Conservation (phyloP, 2,329 filamentous ascomycete genomes). For the Amauroascus niger region DNA sequence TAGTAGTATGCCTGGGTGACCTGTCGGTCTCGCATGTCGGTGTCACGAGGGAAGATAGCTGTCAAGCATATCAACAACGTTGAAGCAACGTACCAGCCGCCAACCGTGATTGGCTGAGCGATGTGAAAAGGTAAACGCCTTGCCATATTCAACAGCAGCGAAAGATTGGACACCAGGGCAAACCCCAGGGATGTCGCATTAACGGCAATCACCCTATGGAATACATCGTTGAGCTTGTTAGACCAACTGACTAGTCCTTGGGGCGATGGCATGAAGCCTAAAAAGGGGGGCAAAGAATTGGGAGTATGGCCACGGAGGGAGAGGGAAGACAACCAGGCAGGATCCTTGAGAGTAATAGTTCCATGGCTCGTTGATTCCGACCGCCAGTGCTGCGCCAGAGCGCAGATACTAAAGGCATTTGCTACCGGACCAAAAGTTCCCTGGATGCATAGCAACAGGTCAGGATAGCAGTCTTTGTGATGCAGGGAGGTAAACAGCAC, state of each 20-base stretch:
- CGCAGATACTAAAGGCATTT: slow-evolving; percentile 47
- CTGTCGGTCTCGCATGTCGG: slow-evolving; percentile 36
- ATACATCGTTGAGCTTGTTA: not conserved
- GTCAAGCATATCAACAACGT: slow-evolving; percentile 47
- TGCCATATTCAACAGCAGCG: slow-evolving; percentile 52
- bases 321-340: slow-evolving; percentile 38
- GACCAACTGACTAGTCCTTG: not conserved
- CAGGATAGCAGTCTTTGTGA: too few relatives aligned
- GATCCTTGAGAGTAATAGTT: slow-evolving; percentile 42
- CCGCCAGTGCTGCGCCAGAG: slow-evolving; percentile 49
- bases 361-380: slow-evolving; percentile 41
- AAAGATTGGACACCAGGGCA: slow-evolving; percentile 46
- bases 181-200: slow-evolving; percentile 48
- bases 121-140: slow-evolving; percentile 45
- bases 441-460: slow-evolving; percentile 14
- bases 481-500: too few relatives aligned
- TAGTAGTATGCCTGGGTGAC: slow-evolving; percentile 52
- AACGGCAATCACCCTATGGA: slow-evolving; percentile 41
- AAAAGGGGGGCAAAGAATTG: too few relatives aligned
- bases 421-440: slow-evolving; percentile 48
- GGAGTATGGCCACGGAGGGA: too few relatives aligned
- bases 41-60: slow-evolving; percentile 35
- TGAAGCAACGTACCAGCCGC: slow-evolving; percentile 50
- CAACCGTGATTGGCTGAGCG: slow-evolving; percentile 51
- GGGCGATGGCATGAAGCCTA: not conserved